Evolutionary conservation across 2,329 filamentous ascomycete genomes (phyloP), one percentile per base, ranked within the genome.

Genomic region (Aspergillus neoniger): DNA sequence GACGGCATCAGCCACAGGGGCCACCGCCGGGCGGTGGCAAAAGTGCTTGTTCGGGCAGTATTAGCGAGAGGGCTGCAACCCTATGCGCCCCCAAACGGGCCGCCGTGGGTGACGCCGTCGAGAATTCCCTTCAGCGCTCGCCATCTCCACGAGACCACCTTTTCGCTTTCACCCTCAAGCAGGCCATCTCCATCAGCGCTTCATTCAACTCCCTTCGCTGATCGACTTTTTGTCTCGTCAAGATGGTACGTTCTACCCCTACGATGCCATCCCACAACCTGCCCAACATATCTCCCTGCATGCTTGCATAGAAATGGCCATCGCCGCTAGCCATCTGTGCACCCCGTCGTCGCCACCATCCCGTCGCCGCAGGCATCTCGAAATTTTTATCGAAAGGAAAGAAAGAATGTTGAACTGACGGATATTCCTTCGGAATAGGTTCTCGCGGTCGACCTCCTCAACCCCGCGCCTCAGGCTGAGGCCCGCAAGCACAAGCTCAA

Each of bases 401-500:
- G 12, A 12, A 36, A 15, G 12, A 53, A 25, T 36, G 55, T 39
- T 43, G 9, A 41, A 65, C 70, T 71, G 67, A 71, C 59, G 59
- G 36, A 64, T 30, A 59, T 56, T 52, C 43, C 28, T 39, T 8
- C 1, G 32, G 3, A 60, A 71, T 80, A 98, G 95, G 94, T 98
- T 96, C 92, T 99, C 90, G 95, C 95, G 83, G 91, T 98, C 87
- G 95, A 99, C 88, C 93, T 99, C 79, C 90, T 99, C 84, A 98
- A 99, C 92, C 95, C 95, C 80, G 91, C 91, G 80, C 91, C 94
- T 84, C 91, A 92, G 83, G 89, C 94, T 82, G 95, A 99, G 91
- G 92, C 92, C 79, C 92, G 92, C 86, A 98, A 98, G 91, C 95
- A 99, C 91, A 99, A 99, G 92, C 92, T 99, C 82, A 99, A 99